Conservation (phyloP, 768 basidiomycete genomes). For the Collybiopsis confluens region DNA sequence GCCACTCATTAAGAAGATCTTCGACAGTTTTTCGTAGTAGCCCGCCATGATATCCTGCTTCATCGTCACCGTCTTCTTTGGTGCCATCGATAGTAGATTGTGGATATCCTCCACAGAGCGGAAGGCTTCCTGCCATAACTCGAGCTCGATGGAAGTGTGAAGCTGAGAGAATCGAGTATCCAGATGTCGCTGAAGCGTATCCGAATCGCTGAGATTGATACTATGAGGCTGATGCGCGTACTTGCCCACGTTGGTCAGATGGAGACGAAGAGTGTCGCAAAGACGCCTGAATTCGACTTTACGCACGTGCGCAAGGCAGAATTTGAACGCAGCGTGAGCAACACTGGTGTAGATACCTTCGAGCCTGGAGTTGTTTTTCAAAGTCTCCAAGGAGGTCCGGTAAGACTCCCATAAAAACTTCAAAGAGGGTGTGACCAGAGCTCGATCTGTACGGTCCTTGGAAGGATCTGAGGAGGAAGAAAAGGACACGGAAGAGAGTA, state of each 20-base stretch:
- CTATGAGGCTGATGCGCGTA: conserved; percentile 91
- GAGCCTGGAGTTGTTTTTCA: conserved; percentile 91
- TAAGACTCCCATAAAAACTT: conserved; percentile 99
- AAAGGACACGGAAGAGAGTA: conserved; percentile 70
- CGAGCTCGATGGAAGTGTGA: conserved; percentile 94
- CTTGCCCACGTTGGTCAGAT: conserved; percentile 91
- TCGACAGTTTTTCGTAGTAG: conserved; percentile 97
- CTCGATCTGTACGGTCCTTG: conserved; percentile 91
- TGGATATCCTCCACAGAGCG: conserved; percentile 98
- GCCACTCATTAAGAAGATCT: conserved; percentile 93
- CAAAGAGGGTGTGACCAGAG: conserved; percentile 95
- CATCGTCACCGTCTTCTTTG: background rate
- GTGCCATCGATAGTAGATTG: conserved; percentile 84
- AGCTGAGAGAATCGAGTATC: conserved; percentile 97
- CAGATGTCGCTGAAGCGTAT: conserved; percentile 91
- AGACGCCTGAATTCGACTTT: conserved; percentile 97
- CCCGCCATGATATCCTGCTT: conserved; percentile 93
- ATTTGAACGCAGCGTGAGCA: conserved; percentile 95
- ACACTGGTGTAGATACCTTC: conserved; percentile 97
- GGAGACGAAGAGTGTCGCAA: conserved; percentile 93
- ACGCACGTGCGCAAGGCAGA: conserved; percentile 89
- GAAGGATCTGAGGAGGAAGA: conserved; percentile 68
- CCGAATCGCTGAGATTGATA: conserved; percentile 93
- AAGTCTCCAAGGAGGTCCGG: conserved; percentile 89
- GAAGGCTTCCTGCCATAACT: conserved; percentile 99